Evolutionary conservation across 768 basidiomycete species (phyloP), one percentile per base, ranked within the genome.

Genomic region (Pleurotus giganteus): DNA sequence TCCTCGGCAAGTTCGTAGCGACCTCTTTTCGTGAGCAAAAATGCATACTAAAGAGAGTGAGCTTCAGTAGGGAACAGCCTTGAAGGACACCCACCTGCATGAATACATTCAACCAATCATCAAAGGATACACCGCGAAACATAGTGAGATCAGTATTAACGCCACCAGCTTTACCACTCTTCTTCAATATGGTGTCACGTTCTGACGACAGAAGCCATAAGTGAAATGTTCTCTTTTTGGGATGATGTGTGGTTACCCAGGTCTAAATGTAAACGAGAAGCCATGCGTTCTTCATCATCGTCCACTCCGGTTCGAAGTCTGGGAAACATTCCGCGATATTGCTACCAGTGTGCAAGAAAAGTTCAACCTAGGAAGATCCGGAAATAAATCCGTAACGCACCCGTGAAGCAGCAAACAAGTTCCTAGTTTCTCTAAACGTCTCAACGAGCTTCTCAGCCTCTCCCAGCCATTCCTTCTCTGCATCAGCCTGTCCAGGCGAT

Each of bases 361-460:
- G 19, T 4, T 28, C 43, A 41, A 9, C 23, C 3, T 15, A 44
- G 13, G 26, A 8, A 57, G 47, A 6, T 0, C 31, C 34, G 46
- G 39, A 34, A 44, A 21, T 39, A n/a, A 37, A 53, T n/a, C n/a
- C n/a, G n/a, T 24, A 19, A 70, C 84, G 61, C 57, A 94, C 94
- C 61, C 86, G 72, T 26, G 86, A 86, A 2, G 87, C 84, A 61
- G 88, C 77, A 65, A 96, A 99, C 58, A 98, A 66, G 57, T 85
- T 82, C 57, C 86, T 80, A 0, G 94, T 94, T 72, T 94, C 88
- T 50, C 96, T 75, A 71, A 94, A 98, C 66, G 83, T 86, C 57
- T 97, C 94, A 3, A 97, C 80, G 43, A 99, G 74, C 61, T 83
- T 88, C 65, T 92, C 91, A 0, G 93, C 92, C 61, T 92, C 86